Base-by-base conservation (phyloP, 768 basidiomycete genomes). In the Lentinula raphanica region DNA sequence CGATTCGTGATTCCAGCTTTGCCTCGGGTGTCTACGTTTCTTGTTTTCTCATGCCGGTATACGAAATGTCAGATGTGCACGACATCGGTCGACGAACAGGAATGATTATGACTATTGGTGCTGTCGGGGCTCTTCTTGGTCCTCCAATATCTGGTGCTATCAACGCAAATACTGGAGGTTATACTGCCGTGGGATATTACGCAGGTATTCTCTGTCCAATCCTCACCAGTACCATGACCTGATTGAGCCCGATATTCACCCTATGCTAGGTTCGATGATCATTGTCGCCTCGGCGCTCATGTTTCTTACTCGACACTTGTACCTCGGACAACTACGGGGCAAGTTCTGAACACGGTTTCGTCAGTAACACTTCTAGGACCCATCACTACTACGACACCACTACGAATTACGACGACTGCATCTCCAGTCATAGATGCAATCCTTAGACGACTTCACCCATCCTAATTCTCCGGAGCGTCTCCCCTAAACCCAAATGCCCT, bases 81-180 rank as follows among this genome's bases (percentile, higher is more conserved):
- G 84, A 87, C 60, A 77, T 84, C 5, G 86, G 86, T 36, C 74
- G 81, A 25, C 76, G 85, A 27, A 71, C 76, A 2, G 85, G 86
- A 3, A 78, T 85, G 70, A 77, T 78, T 49, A 68, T 85, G 66
- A 78, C 76, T 21, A 72, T 83, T 58, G 60, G 78, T 13, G 79
- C 84, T 0, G 40, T 84, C 21, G 85, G 85, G 8, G 79, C 83
- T 0, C 69, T 86, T 6, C 73, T 74, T 2, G 86, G 86, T 0
- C 83, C 84, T 7, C 86, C 85, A 0, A 83, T 87, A 63, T 84
- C 84, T 3, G 84, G 86, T 1, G 81, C 79, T 2, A 83, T 87
- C 60, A 73, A 78, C 59, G 62, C 65, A 0, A 68, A 74, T 0
- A 78, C 83, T 5, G 73, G 73, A 15, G 73, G 76, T 0, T 86